Evolutionary conservation across 129 eudicot genomes (phyloP).

Genomic region (Ambrosia trifida): DNA sequence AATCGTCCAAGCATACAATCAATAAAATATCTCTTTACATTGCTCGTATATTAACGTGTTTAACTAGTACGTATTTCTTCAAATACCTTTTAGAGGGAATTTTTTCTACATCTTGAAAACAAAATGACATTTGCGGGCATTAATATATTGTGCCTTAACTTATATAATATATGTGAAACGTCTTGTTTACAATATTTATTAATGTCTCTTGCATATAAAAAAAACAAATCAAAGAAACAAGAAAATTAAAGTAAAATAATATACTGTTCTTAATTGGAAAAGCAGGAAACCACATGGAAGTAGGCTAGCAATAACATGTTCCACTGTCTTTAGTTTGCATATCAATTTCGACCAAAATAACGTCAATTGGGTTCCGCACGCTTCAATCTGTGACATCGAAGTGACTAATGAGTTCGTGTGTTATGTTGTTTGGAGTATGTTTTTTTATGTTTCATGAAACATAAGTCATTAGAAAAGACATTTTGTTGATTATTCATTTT

Average conservation of each 20-base stretch:
- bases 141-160: neutral
- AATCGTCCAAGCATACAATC: no score
- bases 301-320: conserved; percentile 36
- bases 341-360: conserved; percentile 25
- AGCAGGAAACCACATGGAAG: conserved; percentile 24
- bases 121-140: no score
- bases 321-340: conserved; percentile 22
- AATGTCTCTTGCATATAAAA: neutral
- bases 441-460: conserved; percentile 10
- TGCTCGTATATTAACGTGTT: no score
- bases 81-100: no score
- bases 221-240: neutral
- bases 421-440: neutral
- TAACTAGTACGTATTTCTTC: no score
- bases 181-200: neutral
- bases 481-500: neutral
- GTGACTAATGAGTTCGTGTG: conserved; percentile 14
- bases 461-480: neutral
- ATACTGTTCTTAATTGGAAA: conserved; percentile 10
- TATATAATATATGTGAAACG: neutral
- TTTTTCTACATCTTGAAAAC: no score
- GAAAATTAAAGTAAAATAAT: neutral
- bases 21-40: no score
- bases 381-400: neutral
- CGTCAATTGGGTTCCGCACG: neutral